Percentiles rank a stretch among this genome's conserved stretches.
Evolutionary conservation across 23 red algal species (phyloP).

Genomic region (Gracilaria gracilis): DNA sequence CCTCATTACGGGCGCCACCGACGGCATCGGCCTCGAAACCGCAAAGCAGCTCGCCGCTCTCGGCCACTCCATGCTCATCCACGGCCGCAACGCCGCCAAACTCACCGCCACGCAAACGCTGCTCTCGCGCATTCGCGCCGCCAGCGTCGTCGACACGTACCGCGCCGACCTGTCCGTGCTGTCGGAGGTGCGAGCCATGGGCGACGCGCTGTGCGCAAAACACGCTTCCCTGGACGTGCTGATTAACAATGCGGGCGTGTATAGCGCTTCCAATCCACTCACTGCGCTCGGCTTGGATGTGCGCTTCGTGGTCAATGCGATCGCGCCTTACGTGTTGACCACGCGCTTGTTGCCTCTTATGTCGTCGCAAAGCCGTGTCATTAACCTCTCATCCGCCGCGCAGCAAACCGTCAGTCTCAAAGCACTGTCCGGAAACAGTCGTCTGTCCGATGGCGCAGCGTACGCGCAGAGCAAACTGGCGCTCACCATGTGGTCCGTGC

Average conservation of each 20-base stretch:
- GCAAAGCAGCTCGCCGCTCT: constrained; percentile 10
- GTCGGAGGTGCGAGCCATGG: constrained; percentile 32
- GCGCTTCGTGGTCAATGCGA: constrained; percentile 65
- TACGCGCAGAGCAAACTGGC: constrained; percentile 56
- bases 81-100: constrained; percentile 32
- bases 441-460: neutral
- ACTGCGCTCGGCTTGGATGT: constrained; percentile 36
- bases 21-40: constrained; percentile 59
- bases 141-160: neutral
- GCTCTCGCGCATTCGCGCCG: neutral
- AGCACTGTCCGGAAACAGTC: neutral
- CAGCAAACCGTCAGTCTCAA: neutral
- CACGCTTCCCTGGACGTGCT: constrained; percentile 52
- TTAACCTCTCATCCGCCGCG: constrained; percentile 7
- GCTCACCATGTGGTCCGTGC: constrained; percentile 40
- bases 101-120: neutral
- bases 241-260: constrained; percentile 81
- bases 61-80: constrained; percentile 24
- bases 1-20: constrained; percentile 54
- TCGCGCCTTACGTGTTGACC: constrained; percentile 59
- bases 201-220: neutral
- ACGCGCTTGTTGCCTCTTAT: neutral
- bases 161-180: constrained; percentile 59
- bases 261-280: neutral
- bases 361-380: neutral